Base-by-base conservation (phyloP, 176 grass and related monocot genomes). In the Juncus effusus region DNA sequence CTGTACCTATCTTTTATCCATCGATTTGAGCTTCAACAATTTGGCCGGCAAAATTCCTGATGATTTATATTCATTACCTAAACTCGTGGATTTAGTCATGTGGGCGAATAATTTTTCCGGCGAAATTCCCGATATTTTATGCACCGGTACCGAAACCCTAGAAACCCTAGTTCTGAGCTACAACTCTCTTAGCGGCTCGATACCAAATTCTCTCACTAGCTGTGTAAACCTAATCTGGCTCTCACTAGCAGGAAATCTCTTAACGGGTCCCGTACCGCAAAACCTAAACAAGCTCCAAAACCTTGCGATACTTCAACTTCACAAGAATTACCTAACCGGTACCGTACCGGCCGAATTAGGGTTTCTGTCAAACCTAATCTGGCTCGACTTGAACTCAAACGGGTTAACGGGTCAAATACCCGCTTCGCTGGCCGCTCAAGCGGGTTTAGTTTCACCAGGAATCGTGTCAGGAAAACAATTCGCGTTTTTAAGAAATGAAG, bases 11-110 rank as follows among this genome's bases (percentile, higher is more conserved):
- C 78, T 99, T 56, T 70, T 75, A 77, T 80, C 85, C 5, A 74
- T 99, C 61, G 94, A 99, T 64, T 83, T 99, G 14, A 99, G 94
- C 78, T 99, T 99, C 88, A 99, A 99, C 39, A 60, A 62, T 3
- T 64, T 99, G 19, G 69, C 53, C 3, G 88, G 94, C 9, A 56
- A 74, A 16, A 78, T 99, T 11, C 94, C 94, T 0, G 45, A 54
- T 0, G 69, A 84, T 14, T 69, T 93, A 3, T 54, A 83, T 38
- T 61, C 35, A 4, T 62, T 99, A 36, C 94, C 94, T 4, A 93
- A 71, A 67, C 81, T 99, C 0, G 36, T 57, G 19, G 85, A 93
- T 65, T 76, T 99, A 11, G 88, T 93, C 15, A 76, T 93, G 67
- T 99, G 94, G 94, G 94, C 94, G 6, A 99, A 93, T 41, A 74